Evolutionary conservation across 164 flowering plant species (phyloP).

Genomic region (Nymphaea colorata): DNA sequence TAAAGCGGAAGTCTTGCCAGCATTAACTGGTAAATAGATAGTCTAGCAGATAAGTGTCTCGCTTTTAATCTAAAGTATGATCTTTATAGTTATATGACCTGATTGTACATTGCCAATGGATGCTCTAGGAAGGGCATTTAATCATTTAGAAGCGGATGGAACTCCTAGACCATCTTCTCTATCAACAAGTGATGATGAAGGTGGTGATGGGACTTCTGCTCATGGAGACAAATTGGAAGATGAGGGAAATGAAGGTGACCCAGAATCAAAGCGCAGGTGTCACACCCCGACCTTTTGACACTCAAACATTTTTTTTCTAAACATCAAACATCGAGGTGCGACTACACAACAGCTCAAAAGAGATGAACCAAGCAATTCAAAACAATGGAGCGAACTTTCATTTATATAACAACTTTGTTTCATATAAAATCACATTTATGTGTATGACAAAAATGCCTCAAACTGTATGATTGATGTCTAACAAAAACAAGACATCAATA

Average conservation of each 20-base stretch:
- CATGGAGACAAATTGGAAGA: constrained; percentile 19
- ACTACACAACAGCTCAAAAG: too few species aligned
- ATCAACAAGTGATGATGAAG: constrained; percentile 18
- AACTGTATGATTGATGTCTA: too few species aligned
- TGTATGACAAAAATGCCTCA: too few species aligned
- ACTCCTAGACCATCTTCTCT: constrained; percentile 11
- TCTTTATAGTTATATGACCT: constrained; percentile 3
- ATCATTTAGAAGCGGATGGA: constrained; percentile 14
- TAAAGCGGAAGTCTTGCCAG: constrained; percentile 11
- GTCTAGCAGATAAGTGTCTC: neutral
- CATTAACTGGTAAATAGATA: constrained; percentile 25
- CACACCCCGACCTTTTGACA: too few species aligned
- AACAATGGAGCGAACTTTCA: too few species aligned
- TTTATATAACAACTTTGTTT: too few species aligned
- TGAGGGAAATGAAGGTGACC: constrained; percentile 24
- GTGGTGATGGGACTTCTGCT: constrained; percentile 7
- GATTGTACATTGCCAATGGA: constrained; percentile 20
- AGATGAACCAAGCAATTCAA: too few species aligned
- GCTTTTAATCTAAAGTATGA: neutral
- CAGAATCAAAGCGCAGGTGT: constrained; percentile 43
- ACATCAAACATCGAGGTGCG: too few species aligned
- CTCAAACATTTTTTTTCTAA: too few species aligned
- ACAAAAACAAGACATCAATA: too few species aligned
- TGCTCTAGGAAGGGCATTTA: constrained; percentile 15
- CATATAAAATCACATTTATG: too few species aligned